A percentile compares a stretch with the other conserved stretches of the same genome.
These are phyloP conservation scores for Macrophomina tecta DNA, from an alignment of 2,329 filamentous ascomycete species.

Conservation along the genomic window DNA sequence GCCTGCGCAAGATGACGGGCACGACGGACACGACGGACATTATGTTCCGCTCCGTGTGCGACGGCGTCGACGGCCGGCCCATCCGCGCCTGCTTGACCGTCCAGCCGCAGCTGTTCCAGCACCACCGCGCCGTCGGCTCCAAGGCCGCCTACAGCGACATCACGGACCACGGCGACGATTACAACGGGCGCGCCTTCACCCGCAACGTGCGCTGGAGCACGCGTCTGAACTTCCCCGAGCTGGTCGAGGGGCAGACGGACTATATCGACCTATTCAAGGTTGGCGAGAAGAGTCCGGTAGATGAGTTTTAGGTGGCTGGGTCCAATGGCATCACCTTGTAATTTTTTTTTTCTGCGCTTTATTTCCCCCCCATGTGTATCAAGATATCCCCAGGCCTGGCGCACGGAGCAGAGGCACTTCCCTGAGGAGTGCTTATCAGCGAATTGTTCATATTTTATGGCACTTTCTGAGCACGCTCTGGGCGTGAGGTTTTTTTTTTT, in stretches of 20 bases:
- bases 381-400: too few species aligned
- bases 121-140: conserved; percentile 32
- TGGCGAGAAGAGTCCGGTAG: background rate
- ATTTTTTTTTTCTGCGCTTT: too few species aligned
- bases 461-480: too few species aligned
- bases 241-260: conserved; percentile 32
- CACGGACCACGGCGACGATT: conserved; percentile 32
- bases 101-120: conserved; percentile 37
- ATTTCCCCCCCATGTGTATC: too few species aligned
- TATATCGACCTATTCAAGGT: conserved; percentile 23
- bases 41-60: conserved; percentile 39
- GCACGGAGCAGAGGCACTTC: too few species aligned
- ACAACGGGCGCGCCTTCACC: conserved; percentile 30
- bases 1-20: conserved; percentile 31
- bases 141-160: conserved; percentile 35
- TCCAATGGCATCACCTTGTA: too few species aligned
- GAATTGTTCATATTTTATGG: too few species aligned
- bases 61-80: conserved; percentile 31
- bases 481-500: too few species aligned
- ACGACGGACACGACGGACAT: conserved; percentile 48
- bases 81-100: conserved; percentile 37
- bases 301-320: background rate
- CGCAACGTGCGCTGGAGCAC: conserved; percentile 37
- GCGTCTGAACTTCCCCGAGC: conserved; percentile 34
- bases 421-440: too few species aligned